phyloP scores from a whole-genome alignment of 2,329 filamentous ascomycete species.

The Cercospora sp. region DNA sequence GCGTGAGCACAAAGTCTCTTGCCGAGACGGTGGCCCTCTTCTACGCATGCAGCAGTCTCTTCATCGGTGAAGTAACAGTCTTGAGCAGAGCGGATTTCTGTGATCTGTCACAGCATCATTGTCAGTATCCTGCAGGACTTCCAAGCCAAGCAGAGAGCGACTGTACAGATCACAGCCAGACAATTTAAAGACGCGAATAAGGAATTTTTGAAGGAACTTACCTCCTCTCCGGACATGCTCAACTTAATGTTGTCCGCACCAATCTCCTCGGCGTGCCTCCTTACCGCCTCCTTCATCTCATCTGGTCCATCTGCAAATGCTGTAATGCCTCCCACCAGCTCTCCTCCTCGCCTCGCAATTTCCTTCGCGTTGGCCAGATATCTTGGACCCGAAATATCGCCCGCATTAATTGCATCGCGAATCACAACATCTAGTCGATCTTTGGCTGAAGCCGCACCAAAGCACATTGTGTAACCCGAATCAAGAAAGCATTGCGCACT shows the following conservation, averaged over 20 bases:
- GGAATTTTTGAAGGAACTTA: no score
- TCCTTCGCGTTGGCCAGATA: conserved; percentile 53
- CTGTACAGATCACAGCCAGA: no score
- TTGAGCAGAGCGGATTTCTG: conserved; percentile 39
- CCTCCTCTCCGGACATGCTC: conserved; percentile 34
- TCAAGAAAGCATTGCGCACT: conserved; percentile 50
- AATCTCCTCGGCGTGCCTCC: conserved; percentile 32
- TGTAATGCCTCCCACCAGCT: conserved; percentile 47
- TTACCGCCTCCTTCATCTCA: conserved; percentile 35
- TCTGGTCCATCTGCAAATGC: conserved; percentile 41
- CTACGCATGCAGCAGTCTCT: conserved; percentile 51
- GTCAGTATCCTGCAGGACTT: no score
- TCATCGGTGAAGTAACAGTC: conserved; percentile 51
- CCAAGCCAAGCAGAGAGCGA: no score
- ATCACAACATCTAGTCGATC: conserved; percentile 51
- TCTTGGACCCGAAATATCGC: conserved; percentile 50
- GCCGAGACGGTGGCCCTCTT: conserved; percentile 48
- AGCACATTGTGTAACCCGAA: conserved; percentile 54
- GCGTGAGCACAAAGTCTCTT: conserved; percentile 45
- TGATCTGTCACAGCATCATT: conserved; percentile 34
- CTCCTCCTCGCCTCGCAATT: conserved; percentile 49
- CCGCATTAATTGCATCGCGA: conserved; percentile 52
- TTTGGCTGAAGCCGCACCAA: conserved; percentile 51
- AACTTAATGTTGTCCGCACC: conserved; percentile 42
- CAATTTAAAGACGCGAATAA: no score